Base-by-base conservation (phyloP, 306 rosid species). In the Rosa persica region DNA sequence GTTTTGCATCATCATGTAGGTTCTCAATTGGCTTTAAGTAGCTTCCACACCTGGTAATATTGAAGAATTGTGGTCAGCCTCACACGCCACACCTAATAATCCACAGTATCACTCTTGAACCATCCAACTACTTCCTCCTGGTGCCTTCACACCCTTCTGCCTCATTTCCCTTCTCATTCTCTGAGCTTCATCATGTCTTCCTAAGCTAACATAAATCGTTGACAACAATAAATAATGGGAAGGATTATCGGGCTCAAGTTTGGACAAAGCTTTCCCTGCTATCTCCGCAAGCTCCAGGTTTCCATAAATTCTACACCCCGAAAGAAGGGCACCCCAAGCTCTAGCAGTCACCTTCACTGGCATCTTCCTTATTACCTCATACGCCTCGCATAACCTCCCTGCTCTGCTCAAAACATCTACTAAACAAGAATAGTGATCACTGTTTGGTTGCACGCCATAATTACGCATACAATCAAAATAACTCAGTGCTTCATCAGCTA, bases 281-380 rank as follows among this genome's bases (percentile, higher is more conserved):
- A 88, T 85, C 85, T 93, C 91, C 5, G 89, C 96, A 79, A 93
- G 76, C 76, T 83, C 82, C 65, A 88, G 57, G 60, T 93, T 86
- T 23, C 94, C 97, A 54, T 85, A 84, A 58, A 83, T 88, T 82
- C 88, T 82, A 78, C 98, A 93, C 49, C 94, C 96, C 74, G 94
- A 93, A 7, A 93, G 94, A 23, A 93, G 86, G 5, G 93, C 93
- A 23, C 94, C 93, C 97, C 97, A 93, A 20, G 93, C 94, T 79
- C 87, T 89, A 10, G 87, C 94, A 38, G 94, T 93, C 67, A 77
- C 97, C 84, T 81, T 85, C 77, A 89, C 93, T 0, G 96, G 96
- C 98, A 89, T 90, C 81, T 82, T 84, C 74, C 71, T 58, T 62
- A 93, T 85, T 16, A 93, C 83, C 73, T 81, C 85, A 60, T 89